Base-by-base conservation (phyloP, 2,329 filamentous ascomycete species). In the Thyridium curvatum region DNA sequence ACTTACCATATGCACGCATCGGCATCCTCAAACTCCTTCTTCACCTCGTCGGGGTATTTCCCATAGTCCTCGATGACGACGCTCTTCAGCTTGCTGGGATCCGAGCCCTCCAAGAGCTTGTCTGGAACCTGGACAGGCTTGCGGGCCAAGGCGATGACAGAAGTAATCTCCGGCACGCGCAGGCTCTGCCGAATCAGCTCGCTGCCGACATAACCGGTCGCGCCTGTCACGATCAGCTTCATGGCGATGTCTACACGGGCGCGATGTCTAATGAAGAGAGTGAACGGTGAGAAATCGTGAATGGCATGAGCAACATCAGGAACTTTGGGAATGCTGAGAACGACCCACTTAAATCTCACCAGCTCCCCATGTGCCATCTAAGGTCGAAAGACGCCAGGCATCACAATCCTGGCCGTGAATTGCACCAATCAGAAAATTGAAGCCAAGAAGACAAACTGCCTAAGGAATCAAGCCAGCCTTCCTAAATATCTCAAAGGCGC, bases 101-200 rank as follows among this genome's bases (percentile, higher is more conserved):
- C 55, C 7, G 50, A 46, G 4, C 45, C 49, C 3, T 48, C 45
- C 10, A 38, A 39, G 32, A 38, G 18, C 13, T 41, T 42, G 9
- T 44, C 41, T 0, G 63, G 57, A 1, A 51, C 34, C 0, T 50
- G 14, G 3, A 63, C 55, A 10, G 60, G 50, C 17, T 58, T 59
- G 3, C 69, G 66, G 4, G 57, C 59, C 10, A 72, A 46, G 3
- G 62, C 66, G 10, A 72, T 47, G 16, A 72, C 47, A 8, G 61
- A 58, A 1, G 60, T 63, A 38, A 72, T 54, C 6, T 52, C 44
- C 0, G 57, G 54, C 21, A 51, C 50, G 4, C 44, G 48, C 6
- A 71, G 50, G 16, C 61, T 61, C 38, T 70, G 66, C 12, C 65
- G 65, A 34, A 72, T 46, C 18, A 72, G 42, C 38, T 71, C 68